These are phyloP conservation scores for Diophrys sp. DNA, from an alignment of 73 alveolate species.

Conservation along the genomic window DNA sequence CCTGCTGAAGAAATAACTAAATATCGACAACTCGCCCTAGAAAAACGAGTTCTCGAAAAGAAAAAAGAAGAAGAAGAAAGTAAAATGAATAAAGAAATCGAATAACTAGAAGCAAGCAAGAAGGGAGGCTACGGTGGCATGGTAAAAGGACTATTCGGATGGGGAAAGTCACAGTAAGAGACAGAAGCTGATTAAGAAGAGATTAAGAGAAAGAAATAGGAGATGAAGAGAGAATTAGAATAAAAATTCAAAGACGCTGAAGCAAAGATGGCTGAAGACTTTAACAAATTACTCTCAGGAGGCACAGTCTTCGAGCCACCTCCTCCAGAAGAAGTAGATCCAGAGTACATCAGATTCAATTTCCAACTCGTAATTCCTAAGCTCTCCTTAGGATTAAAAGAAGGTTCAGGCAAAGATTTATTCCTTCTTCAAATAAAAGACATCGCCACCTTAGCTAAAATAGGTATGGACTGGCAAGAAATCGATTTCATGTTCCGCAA, in stretches of 20 bases:
- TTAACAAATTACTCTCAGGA: background rate
- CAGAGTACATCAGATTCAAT: too few relatives aligned
- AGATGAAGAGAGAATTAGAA: conserved; percentile 10
- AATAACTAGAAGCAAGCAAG: conserved; percentile 9
- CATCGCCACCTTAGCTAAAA: too few relatives aligned
- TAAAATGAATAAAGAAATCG: conserved; percentile 5
- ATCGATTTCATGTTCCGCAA: conserved; percentile 18
- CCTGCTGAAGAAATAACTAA: conserved; percentile 6
- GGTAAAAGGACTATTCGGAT: conserved; percentile 23
- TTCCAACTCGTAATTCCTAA: too few relatives aligned
- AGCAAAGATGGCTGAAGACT: conserved; percentile 4
- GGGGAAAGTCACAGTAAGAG: conserved; percentile 32
- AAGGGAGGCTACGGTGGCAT: conserved; percentile 6
- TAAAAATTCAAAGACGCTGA: conserved; percentile 9
- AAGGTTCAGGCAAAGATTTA: too few relatives aligned
- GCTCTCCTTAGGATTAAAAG: too few relatives aligned
- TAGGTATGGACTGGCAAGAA: conserved; percentile 42
- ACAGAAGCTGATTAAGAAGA: conserved; percentile 10
- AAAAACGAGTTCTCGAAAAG: background rate
- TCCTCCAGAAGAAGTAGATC: too few relatives aligned
- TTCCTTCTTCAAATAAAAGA: too few relatives aligned
- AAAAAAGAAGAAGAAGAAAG: background rate
- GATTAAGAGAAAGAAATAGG: conserved; percentile 19
- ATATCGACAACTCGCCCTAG: background rate
- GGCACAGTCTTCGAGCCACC: conserved; percentile 4